Evolutionary conservation across 495 filamentous ascomycete genomes (phyloP).

Genomic region (Penicillium macrosclerotiorum): DNA sequence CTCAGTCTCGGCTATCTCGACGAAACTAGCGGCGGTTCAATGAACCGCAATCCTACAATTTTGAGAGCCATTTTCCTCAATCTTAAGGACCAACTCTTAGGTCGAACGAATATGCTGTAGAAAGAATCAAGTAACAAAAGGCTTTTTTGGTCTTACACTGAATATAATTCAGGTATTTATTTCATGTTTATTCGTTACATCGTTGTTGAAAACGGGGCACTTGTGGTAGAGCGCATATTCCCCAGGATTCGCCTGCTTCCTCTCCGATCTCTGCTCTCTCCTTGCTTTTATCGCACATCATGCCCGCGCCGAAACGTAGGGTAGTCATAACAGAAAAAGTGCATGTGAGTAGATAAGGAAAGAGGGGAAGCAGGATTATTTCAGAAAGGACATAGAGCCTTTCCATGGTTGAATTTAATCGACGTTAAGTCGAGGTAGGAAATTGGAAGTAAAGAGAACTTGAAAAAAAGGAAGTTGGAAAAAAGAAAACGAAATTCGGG

Average conservation of each 20-base stretch:
- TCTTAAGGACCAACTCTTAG: too few relatives aligned
- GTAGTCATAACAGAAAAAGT: neutral
- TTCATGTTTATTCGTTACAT: conserved; percentile 22
- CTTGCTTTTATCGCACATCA: conserved; percentile 7
- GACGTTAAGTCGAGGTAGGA: conserved; percentile 38
- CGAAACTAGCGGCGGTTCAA: neutral
- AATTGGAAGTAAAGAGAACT: conserved; percentile 6
- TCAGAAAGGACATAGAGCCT: neutral
- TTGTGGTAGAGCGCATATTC: conserved; percentile 9
- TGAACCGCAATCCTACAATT: neutral
- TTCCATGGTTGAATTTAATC: conserved; percentile 21
- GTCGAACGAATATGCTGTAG: too few relatives aligned
- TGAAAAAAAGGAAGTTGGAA: conserved; percentile 10
- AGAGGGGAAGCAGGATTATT: neutral
- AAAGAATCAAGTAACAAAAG: too few relatives aligned
- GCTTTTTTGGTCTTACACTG: too few relatives aligned
- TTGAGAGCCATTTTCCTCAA: too few relatives aligned
- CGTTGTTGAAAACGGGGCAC: conserved; percentile 46
- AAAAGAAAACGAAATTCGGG: conserved; percentile 30
- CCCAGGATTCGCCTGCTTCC: neutral
- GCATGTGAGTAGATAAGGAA: neutral
- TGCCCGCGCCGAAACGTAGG: neutral
- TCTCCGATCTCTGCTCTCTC: neutral
- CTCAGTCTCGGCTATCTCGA: neutral
- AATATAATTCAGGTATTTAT: too few relatives aligned